Evolutionary conservation across 208 protist species (phyloP).

Genomic region (Acanthamoeba lenticulata): DNA sequence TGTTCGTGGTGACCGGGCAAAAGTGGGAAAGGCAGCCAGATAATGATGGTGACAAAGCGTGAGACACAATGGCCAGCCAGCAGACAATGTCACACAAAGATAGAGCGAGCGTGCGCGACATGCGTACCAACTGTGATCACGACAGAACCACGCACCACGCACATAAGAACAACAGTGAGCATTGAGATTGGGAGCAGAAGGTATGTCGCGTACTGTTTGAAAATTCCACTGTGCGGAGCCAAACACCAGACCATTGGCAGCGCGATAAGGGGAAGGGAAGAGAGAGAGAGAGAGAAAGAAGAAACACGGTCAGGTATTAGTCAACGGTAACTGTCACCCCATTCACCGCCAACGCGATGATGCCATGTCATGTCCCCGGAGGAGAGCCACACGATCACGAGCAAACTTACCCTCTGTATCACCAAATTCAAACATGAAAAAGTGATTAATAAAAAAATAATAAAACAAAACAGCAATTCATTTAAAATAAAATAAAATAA

Average conservation of each 20-base stretch:
- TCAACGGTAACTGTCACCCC: not conserved
- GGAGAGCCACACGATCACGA: not conserved
- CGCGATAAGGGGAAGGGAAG: not conserved
- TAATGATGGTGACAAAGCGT: not conserved
- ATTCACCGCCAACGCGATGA: no score
- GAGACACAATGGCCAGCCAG: not conserved
- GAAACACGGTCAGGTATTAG: not conserved
- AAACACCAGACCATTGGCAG: not conserved
- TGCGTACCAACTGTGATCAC: slow-evolving; percentile 3
- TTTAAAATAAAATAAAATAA: not conserved
- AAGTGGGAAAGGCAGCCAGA: not conserved
- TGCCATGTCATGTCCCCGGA: no score
- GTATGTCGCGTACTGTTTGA: not conserved
- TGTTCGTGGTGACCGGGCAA: not conserved
- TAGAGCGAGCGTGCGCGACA: no score
- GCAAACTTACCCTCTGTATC: not conserved
- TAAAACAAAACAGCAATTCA: not conserved
- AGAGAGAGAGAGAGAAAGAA: not conserved
- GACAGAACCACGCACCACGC: not conserved
- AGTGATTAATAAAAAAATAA: not conserved
- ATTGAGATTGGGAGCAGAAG: not conserved
- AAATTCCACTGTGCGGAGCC: slow-evolving; percentile 19
- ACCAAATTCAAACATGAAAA: not conserved
- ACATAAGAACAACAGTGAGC: not conserved
- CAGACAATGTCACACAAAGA: not conserved